Evolutionary conservation across 164 flowering plant genomes (phyloP).

Genomic region (Piper betle): DNA sequence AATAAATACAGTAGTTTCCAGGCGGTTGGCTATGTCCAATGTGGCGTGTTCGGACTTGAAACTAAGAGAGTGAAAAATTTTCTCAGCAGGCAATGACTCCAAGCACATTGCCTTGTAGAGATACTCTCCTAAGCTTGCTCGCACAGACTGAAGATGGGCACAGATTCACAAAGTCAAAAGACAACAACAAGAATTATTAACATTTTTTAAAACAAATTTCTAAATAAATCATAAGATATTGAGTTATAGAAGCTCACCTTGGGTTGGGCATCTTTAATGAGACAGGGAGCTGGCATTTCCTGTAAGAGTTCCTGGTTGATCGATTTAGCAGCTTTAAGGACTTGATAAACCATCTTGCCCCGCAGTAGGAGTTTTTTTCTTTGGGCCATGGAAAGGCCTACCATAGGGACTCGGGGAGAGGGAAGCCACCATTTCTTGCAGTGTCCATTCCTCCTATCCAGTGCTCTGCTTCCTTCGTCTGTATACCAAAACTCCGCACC

Average conservation of each 20-base stretch:
- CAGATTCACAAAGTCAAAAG: background rate
- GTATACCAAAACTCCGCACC: slow-evolving; percentile 84
- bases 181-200: background rate
- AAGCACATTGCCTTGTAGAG: slow-evolving; percentile 36
- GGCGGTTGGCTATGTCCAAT: slow-evolving; percentile 51
- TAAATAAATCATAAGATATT: background rate
- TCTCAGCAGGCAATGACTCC: slow-evolving; percentile 34
- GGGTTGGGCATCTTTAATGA: slow-evolving; percentile 51
- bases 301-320: slow-evolving; percentile 55
- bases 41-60: slow-evolving; percentile 49
- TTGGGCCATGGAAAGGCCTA: slow-evolving; percentile 55
- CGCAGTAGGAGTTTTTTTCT: slow-evolving; percentile 44
- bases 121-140: slow-evolving; percentile 59
- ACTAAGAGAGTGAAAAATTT: slow-evolving; percentile 35
- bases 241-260: slow-evolving; percentile 32
- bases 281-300: slow-evolving; percentile 66
- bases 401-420: slow-evolving; percentile 57
- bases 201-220: background rate
- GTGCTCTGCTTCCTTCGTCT: slow-evolving; percentile 80
- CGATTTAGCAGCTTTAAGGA: slow-evolving; percentile 80
- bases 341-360: slow-evolving; percentile 62
- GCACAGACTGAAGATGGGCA: slow-evolving; percentile 44
- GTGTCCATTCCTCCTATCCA: slow-evolving; percentile 49
- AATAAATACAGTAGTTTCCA: slow-evolving; percentile 55
- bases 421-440: slow-evolving; percentile 96